Conservation (phyloP, 495 filamentous ascomycete genomes). For the Tuber aestivum region DNA sequence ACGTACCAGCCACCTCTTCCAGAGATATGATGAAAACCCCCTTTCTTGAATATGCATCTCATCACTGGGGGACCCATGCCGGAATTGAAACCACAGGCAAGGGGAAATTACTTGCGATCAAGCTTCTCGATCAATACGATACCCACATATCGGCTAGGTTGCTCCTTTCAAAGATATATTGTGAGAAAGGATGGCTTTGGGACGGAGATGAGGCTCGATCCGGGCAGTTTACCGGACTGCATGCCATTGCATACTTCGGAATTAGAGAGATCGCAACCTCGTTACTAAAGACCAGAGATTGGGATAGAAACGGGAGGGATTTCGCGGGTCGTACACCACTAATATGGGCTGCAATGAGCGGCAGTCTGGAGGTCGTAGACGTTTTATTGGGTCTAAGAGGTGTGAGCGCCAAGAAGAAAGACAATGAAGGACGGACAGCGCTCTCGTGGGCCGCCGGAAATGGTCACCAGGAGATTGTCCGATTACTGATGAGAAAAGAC, state of each 20-base stretch:
- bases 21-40: background rate
- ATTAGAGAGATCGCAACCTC: background rate
- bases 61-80: background rate
- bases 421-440: conserved; percentile 34
- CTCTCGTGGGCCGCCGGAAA: conserved; percentile 26
- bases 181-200: too few relatives aligned
- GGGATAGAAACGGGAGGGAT: conserved; percentile 43
- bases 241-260: too few relatives aligned
- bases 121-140: background rate
- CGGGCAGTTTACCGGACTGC: too few relatives aligned
- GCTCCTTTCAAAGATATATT: background rate
- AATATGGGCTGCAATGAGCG: conserved; percentile 40
- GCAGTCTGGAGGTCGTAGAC: too few relatives aligned
- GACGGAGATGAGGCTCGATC: too few relatives aligned
- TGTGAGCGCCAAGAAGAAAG: background rate
- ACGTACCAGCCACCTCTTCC: background rate
- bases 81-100: background rate
- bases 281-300: conserved; percentile 27
- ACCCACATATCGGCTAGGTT: background rate
- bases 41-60: background rate
- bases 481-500: background rate
- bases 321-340: conserved; percentile 43
- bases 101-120: background rate
- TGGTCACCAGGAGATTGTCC: conserved; percentile 42
- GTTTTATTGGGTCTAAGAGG: too few relatives aligned